A percentile compares a stretch with the other conserved stretches of the same genome.
phyloP scores from a whole-genome alignment of 257 asterid genomes.

The Lycium ferocissimum region DNA sequence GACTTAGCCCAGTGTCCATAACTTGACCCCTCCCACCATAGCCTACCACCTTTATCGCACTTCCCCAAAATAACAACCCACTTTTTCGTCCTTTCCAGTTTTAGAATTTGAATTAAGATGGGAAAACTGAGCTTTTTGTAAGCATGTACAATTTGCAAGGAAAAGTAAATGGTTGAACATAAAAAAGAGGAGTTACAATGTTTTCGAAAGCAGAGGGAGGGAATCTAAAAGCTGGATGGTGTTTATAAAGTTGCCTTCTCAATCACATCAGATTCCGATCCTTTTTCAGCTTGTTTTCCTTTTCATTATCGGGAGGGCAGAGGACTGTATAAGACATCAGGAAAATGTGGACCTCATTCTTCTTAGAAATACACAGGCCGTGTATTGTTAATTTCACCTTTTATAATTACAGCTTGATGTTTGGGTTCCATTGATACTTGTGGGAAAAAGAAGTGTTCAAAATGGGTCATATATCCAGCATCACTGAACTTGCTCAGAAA shows the following conservation, averaged over 20 bases:
- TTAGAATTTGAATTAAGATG: neutral
- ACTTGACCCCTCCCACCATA: conserved; percentile 12
- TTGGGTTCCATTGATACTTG: conserved; percentile 1
- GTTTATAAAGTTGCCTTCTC: neutral
- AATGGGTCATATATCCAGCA: neutral
- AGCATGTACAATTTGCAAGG: neutral
- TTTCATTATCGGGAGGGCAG: conserved; percentile 6
- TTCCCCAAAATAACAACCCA: neutral
- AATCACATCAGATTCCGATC: neutral
- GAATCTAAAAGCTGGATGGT: conserved; percentile 1
- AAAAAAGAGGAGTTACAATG: neutral
- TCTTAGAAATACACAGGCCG: neutral
- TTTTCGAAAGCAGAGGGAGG: conserved; percentile 2
- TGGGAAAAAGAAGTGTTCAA: conserved; percentile 18
- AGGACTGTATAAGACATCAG: neutral
- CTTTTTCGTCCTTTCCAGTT: neutral
- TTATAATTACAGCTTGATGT: conserved; percentile 5
- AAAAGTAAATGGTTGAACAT: neutral
- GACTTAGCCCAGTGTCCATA: neutral
- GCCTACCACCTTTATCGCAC: conserved; percentile 21
- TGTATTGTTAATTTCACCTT: neutral
- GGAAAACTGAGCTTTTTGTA: neutral
- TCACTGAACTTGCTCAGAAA: neutral
- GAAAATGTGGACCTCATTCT: neutral
- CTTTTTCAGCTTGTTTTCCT: conserved; percentile 1